Conservation (phyloP, 495 filamentous ascomycete species). For the Staphylotrichum longicolle region DNA sequence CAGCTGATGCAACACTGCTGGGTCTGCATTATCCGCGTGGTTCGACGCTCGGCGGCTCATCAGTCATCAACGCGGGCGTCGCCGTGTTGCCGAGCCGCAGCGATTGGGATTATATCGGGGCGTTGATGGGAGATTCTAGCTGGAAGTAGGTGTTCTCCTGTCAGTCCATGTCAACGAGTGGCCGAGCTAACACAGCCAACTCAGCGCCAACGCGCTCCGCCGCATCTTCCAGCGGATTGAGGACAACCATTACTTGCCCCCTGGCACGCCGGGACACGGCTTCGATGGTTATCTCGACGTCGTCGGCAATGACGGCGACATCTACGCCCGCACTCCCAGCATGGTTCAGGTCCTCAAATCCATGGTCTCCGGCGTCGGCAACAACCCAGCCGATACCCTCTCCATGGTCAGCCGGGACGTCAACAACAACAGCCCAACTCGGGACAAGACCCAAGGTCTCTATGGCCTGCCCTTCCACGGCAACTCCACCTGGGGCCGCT, state of each 20-base stretch:
- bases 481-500: slow-evolving; percentile 32
- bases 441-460: slow-evolving; percentile 34
- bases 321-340: slow-evolving; percentile 40
- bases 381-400: slow-evolving; percentile 24
- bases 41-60: slow-evolving; percentile 47
- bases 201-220: slow-evolving; percentile 42
- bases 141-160: slow-evolving; percentile 35
- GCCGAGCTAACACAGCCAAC: neutral
- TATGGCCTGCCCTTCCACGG: slow-evolving; percentile 40
- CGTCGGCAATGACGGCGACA: slow-evolving; percentile 37
- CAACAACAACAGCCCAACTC: slow-evolving; percentile 41
- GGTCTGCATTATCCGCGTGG: slow-evolving; percentile 52
- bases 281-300: slow-evolving; percentile 55
- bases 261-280: slow-evolving; percentile 49
- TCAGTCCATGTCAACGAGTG: neutral
- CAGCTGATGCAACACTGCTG: slow-evolving; percentile 39
- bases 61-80: slow-evolving; percentile 45
- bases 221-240: slow-evolving; percentile 50
- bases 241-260: slow-evolving; percentile 51
- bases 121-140: slow-evolving; percentile 44
- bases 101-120: slow-evolving; percentile 49
- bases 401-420: slow-evolving; percentile 40
- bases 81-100: slow-evolving; percentile 38
- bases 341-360: slow-evolving; percentile 37
- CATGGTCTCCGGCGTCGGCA: slow-evolving; percentile 23